Conservation (phyloP, 768 basidiomycete genomes). For the Agrocybe chaxingu region DNA sequence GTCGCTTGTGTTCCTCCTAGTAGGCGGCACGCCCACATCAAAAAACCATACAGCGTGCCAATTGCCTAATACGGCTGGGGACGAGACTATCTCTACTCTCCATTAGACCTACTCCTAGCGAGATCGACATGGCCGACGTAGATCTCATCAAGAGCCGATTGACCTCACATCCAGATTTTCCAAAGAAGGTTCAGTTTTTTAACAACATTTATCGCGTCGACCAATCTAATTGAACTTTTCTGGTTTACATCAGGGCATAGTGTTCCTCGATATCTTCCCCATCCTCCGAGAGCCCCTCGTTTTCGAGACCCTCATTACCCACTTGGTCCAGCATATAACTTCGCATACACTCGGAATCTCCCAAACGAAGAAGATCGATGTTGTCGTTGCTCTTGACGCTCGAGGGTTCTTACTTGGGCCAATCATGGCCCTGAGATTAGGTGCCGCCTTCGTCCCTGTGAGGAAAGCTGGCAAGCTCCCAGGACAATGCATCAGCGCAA, state of each 20-base stretch:
- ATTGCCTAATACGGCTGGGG: background rate
- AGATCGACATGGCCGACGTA: slow-evolving; percentile 64
- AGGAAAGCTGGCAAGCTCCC: slow-evolving; percentile 95
- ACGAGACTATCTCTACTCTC: slow-evolving; percentile 2
- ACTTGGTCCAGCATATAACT: slow-evolving; percentile 82
- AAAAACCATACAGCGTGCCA: background rate
- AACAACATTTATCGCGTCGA: background rate
- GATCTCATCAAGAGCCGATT: slow-evolving; percentile 64
- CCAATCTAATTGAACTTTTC: slow-evolving; percentile 1
- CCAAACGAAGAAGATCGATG: slow-evolving; percentile 73
- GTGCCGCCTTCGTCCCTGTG: slow-evolving; percentile 94
- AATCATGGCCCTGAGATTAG: slow-evolving; percentile 83
- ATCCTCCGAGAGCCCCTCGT: slow-evolving; percentile 81
- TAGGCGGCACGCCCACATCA: no score
- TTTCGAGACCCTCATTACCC: slow-evolving; percentile 89
- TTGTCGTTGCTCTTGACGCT: slow-evolving; percentile 93
- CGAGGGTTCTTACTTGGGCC: slow-evolving; percentile 95
- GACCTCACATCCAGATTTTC: slow-evolving; percentile 71
- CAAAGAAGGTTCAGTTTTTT: slow-evolving; percentile 68
- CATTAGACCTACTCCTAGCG: slow-evolving; percentile 5
- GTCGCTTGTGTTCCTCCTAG: no score
- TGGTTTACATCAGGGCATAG: slow-evolving; percentile 61
- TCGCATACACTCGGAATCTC: slow-evolving; percentile 68
- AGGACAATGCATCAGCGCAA: slow-evolving; percentile 68
- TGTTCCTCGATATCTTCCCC: slow-evolving; percentile 94